Percentiles rank a stretch among this genome's conserved stretches.
These are phyloP conservation scores for Mycena galericulata DNA, from an alignment of 768 basidiomycete species.

Conservation along the genomic window DNA sequence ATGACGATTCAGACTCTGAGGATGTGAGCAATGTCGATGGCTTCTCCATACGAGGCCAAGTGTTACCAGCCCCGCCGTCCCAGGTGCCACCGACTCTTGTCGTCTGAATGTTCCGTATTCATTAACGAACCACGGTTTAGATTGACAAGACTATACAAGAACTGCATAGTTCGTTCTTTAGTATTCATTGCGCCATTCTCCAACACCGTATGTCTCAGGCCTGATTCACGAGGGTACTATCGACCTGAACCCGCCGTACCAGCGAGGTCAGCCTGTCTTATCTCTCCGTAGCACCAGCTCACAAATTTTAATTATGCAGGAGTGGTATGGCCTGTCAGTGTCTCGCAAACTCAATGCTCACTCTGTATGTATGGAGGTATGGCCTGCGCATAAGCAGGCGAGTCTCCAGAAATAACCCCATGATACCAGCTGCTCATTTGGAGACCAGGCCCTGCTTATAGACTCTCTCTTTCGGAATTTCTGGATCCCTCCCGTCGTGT, in stretches of 20 bases:
- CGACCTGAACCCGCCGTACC: conserved; percentile 78
- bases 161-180: conserved; percentile 20
- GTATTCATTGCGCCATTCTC: neutral
- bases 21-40: conserved; percentile 45
- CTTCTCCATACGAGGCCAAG: conserved; percentile 58
- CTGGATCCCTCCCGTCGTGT: conserved; percentile 84
- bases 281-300: too few relatives aligned
- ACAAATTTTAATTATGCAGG: too few relatives aligned
- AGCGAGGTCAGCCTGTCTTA: conserved; percentile 70
- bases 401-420: too few relatives aligned
- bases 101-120: neutral
- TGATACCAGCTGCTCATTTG: too few relatives aligned
- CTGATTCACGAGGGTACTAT: conserved; percentile 78
- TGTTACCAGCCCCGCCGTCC: conserved; percentile 54
- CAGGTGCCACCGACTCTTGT: conserved; percentile 38
- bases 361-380: too few relatives aligned
- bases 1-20: conserved; percentile 45
- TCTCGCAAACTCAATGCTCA: too few relatives aligned
- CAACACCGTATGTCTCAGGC: conserved; percentile 47
- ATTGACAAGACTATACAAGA: conserved; percentile 7
- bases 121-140: neutral
- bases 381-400: conserved; percentile 75
- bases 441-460: conserved; percentile 61
- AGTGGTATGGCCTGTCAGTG: too few relatives aligned
- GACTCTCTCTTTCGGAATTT: conserved; percentile 85